These are phyloP conservation scores for Golubevia sp. DNA, from an alignment of 1,284 basidiomycete genomes.

Conservation along the genomic window DNA sequence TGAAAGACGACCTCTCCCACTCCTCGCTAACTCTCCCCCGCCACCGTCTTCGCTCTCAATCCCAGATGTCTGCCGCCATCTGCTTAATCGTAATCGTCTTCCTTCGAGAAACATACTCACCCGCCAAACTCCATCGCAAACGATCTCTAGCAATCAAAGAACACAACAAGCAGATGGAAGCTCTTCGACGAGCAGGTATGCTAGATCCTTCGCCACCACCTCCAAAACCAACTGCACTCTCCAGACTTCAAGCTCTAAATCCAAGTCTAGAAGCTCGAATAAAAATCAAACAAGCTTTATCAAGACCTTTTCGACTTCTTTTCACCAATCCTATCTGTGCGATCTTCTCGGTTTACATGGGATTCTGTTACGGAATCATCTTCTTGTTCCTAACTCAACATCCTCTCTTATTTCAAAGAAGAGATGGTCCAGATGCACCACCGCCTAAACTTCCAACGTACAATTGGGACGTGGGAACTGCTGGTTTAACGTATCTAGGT, in stretches of 20 bases:
- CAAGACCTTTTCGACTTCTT: constrained; percentile 62
- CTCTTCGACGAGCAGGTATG: background rate
- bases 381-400: constrained; percentile 63
- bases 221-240: background rate
- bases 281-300: constrained; percentile 48
- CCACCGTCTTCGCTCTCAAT: constrained; percentile 5
- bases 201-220: background rate
- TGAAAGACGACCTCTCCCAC: background rate
- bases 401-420: constrained; percentile 62
- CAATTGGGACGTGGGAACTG: constrained; percentile 59
- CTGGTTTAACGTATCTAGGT: constrained; percentile 63
- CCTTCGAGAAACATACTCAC: constrained; percentile 41
- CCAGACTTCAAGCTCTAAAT: background rate
- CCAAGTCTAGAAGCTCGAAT: constrained; percentile 16
- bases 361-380: constrained; percentile 64
- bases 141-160: constrained; percentile 5
- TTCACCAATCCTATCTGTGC: constrained; percentile 63
- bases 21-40: constrained; percentile 10
- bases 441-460: constrained; percentile 61
- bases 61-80: constrained; percentile 15
- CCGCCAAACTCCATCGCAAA: constrained; percentile 33
- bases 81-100: constrained; percentile 10
- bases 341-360: constrained; percentile 64
- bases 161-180: constrained; percentile 7
- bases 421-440: constrained; percentile 45